Evolutionary conservation across 345 rosid genomes (phyloP).

Genomic region (Brassica incana): DNA sequence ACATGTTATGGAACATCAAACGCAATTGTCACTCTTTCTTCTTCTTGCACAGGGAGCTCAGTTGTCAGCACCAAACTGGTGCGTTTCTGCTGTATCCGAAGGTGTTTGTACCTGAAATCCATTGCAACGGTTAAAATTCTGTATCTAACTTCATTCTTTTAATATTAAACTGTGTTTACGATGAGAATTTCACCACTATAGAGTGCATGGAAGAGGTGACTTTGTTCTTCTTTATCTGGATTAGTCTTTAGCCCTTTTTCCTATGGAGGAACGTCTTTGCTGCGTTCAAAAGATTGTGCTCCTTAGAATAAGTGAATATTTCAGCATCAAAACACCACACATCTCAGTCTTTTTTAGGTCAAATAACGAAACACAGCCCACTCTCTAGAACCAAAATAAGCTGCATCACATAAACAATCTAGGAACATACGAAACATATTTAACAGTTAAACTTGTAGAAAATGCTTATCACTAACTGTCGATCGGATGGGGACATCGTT

Average conservation of each 20-base stretch:
- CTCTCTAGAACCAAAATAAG: slow-evolving; percentile 4
- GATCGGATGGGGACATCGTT: not conserved
- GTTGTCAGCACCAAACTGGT: slow-evolving; percentile 89
- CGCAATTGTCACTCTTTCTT: slow-evolving; percentile 84
- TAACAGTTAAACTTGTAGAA: too few relatives aligned
- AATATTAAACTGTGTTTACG: not conserved
- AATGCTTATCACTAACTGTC: not conserved
- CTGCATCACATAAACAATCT: slow-evolving; percentile 52
- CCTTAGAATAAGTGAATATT: slow-evolving; percentile 97
- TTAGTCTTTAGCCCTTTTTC: slow-evolving; percentile 77
- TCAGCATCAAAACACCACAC: slow-evolving; percentile 80
- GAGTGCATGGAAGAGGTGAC: slow-evolving; percentile 82
- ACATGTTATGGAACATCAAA: slow-evolving; percentile 75
- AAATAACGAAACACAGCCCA: not conserved
- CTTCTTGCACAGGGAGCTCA: slow-evolving; percentile 86
- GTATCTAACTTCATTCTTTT: not conserved
- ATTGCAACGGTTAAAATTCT: not conserved
- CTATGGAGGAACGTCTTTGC: slow-evolving; percentile 93
- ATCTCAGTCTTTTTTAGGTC: slow-evolving; percentile 12
- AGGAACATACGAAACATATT: slow-evolving; percentile 16
- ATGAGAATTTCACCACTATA: slow-evolving; percentile 60
- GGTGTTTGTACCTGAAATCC: slow-evolving; percentile 74
- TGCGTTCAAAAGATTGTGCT: slow-evolving; percentile 99
- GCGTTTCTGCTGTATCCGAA: slow-evolving; percentile 79
- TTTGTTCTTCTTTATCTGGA: slow-evolving; percentile 68